Evolutionary conservation across 768 basidiomycete species (phyloP).

Genomic region (Lentinula sp.): DNA sequence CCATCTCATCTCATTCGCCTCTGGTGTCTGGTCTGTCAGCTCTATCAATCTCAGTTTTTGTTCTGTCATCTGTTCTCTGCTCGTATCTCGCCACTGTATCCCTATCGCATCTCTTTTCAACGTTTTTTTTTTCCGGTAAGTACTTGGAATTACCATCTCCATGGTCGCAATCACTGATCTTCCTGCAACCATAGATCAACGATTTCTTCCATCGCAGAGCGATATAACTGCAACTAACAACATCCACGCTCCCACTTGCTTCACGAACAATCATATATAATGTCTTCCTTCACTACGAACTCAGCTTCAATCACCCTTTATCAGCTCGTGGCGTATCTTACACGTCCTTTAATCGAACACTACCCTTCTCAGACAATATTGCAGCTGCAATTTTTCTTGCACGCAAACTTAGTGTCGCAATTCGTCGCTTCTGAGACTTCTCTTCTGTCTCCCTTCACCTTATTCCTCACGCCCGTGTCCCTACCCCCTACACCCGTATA

Average conservation of each 20-base stretch:
- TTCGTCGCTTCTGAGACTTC: neutral
- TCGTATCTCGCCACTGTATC: neutral
- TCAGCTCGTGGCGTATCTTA: constrained; percentile 1
- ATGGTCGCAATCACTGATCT: neutral
- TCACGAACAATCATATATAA: neutral
- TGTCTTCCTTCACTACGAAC: neutral
- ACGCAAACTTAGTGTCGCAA: neutral
- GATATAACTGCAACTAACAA: neutral
- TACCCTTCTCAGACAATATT: neutral
- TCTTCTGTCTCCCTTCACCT: constrained; percentile 1
- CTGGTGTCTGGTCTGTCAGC: neutral
- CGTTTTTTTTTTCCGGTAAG: neutral
- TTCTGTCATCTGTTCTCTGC: neutral
- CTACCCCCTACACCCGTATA: constrained; percentile 4
- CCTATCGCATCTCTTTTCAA: neutral
- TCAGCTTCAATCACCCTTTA: neutral
- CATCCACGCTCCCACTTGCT: neutral
- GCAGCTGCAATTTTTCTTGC: constrained; percentile 2
- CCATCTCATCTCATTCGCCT: neutral
- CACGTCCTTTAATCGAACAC: neutral
- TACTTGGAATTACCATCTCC: neutral
- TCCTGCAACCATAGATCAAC: neutral
- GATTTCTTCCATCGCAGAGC: neutral
- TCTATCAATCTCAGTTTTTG: neutral
- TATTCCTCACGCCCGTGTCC: neutral